Percentiles rank a stretch among this genome's conserved stretches.
Evolutionary conservation across 116 monocot genomes (phyloP).

Genomic region (Phalaenopsis hybrid): DNA sequence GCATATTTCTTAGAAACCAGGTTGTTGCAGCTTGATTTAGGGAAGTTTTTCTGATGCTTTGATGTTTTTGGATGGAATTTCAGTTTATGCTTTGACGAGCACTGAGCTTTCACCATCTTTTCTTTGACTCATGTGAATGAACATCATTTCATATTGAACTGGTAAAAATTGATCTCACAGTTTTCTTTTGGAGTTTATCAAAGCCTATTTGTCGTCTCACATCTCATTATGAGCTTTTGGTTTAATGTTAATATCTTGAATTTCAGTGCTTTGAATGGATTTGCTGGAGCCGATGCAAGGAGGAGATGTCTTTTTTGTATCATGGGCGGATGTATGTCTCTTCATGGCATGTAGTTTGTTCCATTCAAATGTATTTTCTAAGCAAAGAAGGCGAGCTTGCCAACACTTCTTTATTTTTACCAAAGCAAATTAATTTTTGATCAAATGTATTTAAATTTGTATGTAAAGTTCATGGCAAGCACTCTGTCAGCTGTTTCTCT

Average conservation of each 20-base stretch:
- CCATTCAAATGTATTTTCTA: slow-evolving; percentile 98
- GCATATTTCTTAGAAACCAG: too few relatives aligned
- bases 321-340: slow-evolving; percentile 98
- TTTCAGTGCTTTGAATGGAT: slow-evolving; percentile 51
- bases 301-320: slow-evolving; percentile 90
- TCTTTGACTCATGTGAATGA: background rate
- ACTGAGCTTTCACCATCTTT: background rate
- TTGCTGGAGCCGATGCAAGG: slow-evolving; percentile 76
- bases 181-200: background rate
- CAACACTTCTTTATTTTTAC: background rate
- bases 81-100: too few relatives aligned
- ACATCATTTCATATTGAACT: background rate
- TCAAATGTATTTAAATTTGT: background rate
- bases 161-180: background rate
- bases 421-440: too few relatives aligned
- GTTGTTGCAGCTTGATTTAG: too few relatives aligned
- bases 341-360: slow-evolving; percentile 90
- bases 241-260: background rate
- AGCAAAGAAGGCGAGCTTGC: slow-evolving; percentile 84
- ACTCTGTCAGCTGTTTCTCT: slow-evolving; percentile 10
- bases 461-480: slow-evolving; percentile 35
- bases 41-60: too few relatives aligned
- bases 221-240: background rate
- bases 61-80: too few relatives aligned
- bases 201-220: background rate